Evolutionary conservation across 495 filamentous ascomycete genomes (phyloP).

Genomic region (Pseudomonodictys pantanalensis): DNA sequence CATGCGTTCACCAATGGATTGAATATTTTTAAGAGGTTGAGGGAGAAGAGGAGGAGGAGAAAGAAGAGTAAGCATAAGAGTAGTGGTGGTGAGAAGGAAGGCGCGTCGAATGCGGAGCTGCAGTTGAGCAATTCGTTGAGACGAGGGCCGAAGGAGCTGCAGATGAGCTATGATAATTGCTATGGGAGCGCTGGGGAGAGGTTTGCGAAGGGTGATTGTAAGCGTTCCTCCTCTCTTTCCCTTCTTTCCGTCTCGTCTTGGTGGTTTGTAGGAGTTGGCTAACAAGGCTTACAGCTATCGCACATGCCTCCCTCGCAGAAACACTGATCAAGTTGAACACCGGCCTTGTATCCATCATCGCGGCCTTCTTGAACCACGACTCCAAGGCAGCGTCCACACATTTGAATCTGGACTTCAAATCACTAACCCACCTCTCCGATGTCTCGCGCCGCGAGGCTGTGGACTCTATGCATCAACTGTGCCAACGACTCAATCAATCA

Average conservation of each 20-base stretch:
- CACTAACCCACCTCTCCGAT: conserved; percentile 41
- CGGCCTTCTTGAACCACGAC: conserved; percentile 39
- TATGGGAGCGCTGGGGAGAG: conserved; percentile 29
- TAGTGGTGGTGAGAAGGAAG: not conserved
- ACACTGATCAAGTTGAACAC: conserved; percentile 43
- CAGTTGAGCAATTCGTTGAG: conserved; percentile 36
- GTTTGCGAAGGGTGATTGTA: conserved; percentile 42
- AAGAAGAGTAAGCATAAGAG: not conserved
- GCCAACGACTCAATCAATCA: conserved; percentile 34
- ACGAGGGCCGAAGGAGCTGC: conserved; percentile 38
- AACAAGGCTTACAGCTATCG: conserved; percentile 30
- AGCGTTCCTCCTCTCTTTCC: not conserved
- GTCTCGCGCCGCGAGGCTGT: conserved; percentile 39
- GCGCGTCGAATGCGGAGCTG: conserved; percentile 29
- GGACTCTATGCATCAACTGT: conserved; percentile 37
- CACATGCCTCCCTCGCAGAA: conserved; percentile 41
- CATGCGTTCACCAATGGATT: conserved; percentile 34
- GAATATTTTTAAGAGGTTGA: conserved; percentile 33
- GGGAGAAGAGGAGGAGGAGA: conserved; percentile 2
- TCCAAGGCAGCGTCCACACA: conserved; percentile 20
- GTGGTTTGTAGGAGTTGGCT: not conserved
- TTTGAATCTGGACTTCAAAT: conserved; percentile 40
- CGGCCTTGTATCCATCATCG: conserved; percentile 45
- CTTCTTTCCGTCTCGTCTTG: conserved; percentile 14
- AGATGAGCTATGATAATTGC: conserved; percentile 34